A percentile compares a stretch with the other conserved stretches of the same genome.
Conservation (phyloP, 2,329 filamentous ascomycete genomes). For the Metarhizium brunneum region DNA sequence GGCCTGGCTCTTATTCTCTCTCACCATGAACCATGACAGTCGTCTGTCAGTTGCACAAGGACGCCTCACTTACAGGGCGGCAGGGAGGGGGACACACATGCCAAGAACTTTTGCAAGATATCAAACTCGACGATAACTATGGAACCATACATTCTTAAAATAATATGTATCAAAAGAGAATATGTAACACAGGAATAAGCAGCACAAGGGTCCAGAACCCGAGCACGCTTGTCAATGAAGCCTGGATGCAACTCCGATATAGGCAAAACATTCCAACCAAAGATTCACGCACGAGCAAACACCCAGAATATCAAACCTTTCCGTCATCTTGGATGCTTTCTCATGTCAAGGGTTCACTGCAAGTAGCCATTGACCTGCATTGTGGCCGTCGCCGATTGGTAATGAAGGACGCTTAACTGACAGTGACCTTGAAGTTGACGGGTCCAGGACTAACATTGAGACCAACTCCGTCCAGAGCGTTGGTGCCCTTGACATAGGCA, state of each 20-base stretch:
- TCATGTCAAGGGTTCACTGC: no score
- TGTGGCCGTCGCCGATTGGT: no score
- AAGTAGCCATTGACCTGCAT: no score
- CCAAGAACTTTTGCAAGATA: not conserved
- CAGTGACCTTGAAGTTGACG: conserved; percentile 19
- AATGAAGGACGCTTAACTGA: conserved; percentile 17
- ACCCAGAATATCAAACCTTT: not conserved
- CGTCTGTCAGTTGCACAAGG: no score
- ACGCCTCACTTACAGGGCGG: no score
- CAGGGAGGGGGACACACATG: not conserved
- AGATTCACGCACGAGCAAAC: not conserved
- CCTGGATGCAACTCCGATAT: not conserved
- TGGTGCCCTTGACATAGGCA: conserved; percentile 28
- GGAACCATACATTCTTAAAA: not conserved
- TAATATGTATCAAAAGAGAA: conserved; percentile 7
- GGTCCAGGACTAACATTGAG: conserved; percentile 25
- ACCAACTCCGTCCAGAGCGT: conserved; percentile 29
- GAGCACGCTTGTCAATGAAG: not conserved
- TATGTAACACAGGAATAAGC: conserved; percentile 8
- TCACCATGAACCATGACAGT: not conserved
- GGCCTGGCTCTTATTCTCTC: not conserved
- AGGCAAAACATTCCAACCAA: not conserved
- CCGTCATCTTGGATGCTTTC: no score
- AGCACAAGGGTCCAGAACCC: not conserved
- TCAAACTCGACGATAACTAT: not conserved